Evolutionary conservation across 2,329 filamentous ascomycete species (phyloP).

Genomic region (Trichoderma endophyticum): DNA sequence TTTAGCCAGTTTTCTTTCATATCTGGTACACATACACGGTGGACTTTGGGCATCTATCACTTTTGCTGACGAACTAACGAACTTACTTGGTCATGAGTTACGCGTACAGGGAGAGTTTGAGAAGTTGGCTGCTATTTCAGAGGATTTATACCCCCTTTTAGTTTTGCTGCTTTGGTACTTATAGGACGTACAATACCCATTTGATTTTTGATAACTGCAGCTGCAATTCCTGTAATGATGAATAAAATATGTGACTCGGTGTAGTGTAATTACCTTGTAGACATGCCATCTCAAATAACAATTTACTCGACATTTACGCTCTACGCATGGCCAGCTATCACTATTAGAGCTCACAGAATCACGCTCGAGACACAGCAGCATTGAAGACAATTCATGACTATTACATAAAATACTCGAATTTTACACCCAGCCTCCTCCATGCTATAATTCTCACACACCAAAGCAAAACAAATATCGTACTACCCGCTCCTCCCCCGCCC

Average conservation of each 20-base stretch:
- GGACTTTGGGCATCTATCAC: neutral
- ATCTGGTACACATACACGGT: neutral
- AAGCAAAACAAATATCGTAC: neutral
- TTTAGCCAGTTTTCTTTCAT: neutral
- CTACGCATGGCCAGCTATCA: neutral
- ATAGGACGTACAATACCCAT: slow-evolving; percentile 6
- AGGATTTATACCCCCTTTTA: neutral
- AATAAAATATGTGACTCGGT: neutral
- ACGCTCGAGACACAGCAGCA: neutral
- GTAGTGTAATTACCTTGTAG: too few relatives aligned
- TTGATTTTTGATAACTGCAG: neutral
- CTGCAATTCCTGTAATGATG: neutral
- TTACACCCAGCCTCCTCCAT: neutral
- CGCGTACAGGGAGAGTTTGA: neutral
- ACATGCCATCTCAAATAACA: neutral
- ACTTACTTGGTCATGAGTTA: neutral
- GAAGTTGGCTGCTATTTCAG: neutral
- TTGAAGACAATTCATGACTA: neutral
- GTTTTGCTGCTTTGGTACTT: neutral
- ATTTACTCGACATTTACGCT: neutral
- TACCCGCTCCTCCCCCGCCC: neutral
- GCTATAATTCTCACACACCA: neutral
- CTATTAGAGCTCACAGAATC: neutral
- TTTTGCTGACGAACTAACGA: neutral
- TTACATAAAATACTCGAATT: slow-evolving; percentile 10